Conservation (phyloP, 495 filamentous ascomycete genomes). For the Aspergillus diversus region DNA sequence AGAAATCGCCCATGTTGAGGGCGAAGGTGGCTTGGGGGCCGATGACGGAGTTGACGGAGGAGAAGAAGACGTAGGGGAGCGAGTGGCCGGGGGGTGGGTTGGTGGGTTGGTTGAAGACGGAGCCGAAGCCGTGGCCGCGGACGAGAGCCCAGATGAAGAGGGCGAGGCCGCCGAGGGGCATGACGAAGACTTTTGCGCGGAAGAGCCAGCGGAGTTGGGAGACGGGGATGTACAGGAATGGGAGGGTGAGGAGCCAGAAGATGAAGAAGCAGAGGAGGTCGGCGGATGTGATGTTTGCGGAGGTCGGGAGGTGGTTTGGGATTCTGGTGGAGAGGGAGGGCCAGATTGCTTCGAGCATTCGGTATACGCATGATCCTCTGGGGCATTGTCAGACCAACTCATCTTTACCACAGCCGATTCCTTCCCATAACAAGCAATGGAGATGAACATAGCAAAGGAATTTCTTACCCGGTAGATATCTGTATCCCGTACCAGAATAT, state of each 20-base stretch:
- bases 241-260: background rate
- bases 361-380: background rate
- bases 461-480: background rate
- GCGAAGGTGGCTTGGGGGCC: background rate
- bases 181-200: background rate
- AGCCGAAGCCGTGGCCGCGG: background rate
- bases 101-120: background rate
- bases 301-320: background rate
- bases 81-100: background rate
- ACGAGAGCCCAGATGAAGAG: background rate
- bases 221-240: background rate
- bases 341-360: background rate
- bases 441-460: no score
- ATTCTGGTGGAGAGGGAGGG: background rate
- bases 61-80: background rate
- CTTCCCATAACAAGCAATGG: background rate
- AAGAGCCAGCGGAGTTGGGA: background rate
- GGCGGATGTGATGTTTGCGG: background rate
- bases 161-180: background rate
- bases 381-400: background rate
- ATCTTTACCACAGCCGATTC: background rate
- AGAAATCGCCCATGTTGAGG: background rate
- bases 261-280: constrained; percentile 2
- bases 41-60: background rate
- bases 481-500: background rate